These are phyloP conservation scores for Ophiostoma montium DNA, from an alignment of 2,329 filamentous ascomycete genomes.

Conservation along the genomic window DNA sequence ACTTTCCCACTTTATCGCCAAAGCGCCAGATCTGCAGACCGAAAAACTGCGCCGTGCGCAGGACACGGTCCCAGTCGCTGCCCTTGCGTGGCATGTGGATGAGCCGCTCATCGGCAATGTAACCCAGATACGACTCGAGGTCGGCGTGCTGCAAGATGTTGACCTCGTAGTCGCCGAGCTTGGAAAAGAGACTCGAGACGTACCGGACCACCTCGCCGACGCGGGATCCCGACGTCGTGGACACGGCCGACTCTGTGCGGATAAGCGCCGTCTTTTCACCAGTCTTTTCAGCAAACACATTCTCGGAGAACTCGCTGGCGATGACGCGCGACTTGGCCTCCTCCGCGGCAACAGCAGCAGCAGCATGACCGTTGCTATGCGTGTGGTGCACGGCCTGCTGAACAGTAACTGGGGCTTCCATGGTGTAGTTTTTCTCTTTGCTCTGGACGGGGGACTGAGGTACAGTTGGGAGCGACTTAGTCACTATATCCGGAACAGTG, in stretches of 20 bases:
- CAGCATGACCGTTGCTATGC: background rate
- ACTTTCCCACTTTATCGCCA: constrained; percentile 19
- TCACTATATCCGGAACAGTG: background rate
- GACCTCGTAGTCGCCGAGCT: constrained; percentile 18
- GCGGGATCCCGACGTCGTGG: background rate
- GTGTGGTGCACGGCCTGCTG: background rate
- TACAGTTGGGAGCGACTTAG: background rate
- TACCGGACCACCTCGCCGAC: constrained; percentile 8
- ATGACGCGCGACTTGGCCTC: background rate
- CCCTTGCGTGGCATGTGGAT: constrained; percentile 27
- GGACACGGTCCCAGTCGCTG: constrained; percentile 27
- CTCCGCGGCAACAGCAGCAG: background rate
- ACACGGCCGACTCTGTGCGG: background rate
- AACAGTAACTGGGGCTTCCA: background rate
- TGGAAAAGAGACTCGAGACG: constrained; percentile 12
- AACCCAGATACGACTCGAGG: constrained; percentile 21
- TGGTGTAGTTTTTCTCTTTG: background rate
- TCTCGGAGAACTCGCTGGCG: background rate
- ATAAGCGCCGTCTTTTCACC: background rate
- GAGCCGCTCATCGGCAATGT: constrained; percentile 25
- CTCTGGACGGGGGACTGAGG: background rate
- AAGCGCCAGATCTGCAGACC: constrained; percentile 26
- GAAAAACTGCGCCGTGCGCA: constrained; percentile 27
- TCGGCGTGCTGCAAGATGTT: constrained; percentile 16
- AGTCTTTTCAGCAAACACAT: background rate